Evolutionary conservation across 1,284 basidiomycete species (phyloP), one percentile per base, ranked within the genome.

Genomic region (Malassezia dermatis): DNA sequence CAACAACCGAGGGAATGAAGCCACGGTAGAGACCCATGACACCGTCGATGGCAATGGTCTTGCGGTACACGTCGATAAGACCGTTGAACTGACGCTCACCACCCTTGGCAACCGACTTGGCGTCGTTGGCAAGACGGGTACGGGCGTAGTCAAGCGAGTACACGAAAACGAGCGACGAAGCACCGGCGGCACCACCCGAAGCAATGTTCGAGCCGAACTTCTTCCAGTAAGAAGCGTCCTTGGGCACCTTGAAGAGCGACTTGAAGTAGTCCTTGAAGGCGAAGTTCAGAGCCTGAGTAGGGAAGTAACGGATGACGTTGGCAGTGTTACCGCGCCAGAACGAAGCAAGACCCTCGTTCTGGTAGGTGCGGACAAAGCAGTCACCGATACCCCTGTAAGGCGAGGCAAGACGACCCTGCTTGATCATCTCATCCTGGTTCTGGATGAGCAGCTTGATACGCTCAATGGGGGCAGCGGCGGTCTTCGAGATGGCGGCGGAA

Each of bases 361-460:
- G 65, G 71, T 71, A 71, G 61, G 71, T 75, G 59, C 72, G 71
- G 58, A 61, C 56, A 54, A 75, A 75, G 67, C 69, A 71, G 69
- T 75, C 72, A 53, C 69, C 69, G 54, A 75, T 71, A 53, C 72
- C 71, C 71, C 69, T 75, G 72, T 75, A 75, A 49, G 71, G 71
- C 44, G 60, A 42, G 43, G 72, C 60, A 48, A 75, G 71, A 63
- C 72, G 71, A 60, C 71, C 72, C 66, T 73, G 72, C 67, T 73
- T 73, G 67, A 74, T 72, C 70, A 74, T 74, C 69, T 75, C 72
- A 56, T 66, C 72, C 66, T 75, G 72, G 65, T 75, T 75, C 68
- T 74, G 72, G 71, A 74, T 67, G 41, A 74, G 67, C 55, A 73
- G 72, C 70, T 74, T 74, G 62, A 75, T 61, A 56, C 72, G 70